These are phyloP conservation scores for Cordyceps farinosa DNA, from an alignment of 2,329 filamentous ascomycete species.

Conservation along the genomic window DNA sequence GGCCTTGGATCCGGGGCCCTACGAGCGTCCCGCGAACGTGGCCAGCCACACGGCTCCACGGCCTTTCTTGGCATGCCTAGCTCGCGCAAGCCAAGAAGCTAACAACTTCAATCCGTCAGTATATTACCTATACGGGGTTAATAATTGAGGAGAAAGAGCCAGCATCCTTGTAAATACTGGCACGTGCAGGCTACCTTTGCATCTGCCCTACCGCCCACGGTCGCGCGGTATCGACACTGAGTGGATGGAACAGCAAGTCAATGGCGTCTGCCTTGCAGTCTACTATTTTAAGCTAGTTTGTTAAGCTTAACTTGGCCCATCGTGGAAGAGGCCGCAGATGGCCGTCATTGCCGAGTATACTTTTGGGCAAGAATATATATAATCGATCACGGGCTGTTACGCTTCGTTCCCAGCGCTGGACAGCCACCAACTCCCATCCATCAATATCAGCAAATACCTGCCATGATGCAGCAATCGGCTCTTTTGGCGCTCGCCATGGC, in stretches of 20 bases:
- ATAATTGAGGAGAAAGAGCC: background rate
- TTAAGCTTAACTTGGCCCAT: background rate
- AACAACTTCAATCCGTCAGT: background rate
- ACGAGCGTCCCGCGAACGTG: background rate
- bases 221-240: constrained; percentile 12
- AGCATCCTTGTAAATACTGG: background rate
- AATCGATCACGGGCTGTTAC: too few species aligned
- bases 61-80: constrained; percentile 4
- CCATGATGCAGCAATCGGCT: constrained; percentile 8
- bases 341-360: background rate
- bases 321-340: background rate
- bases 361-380: background rate
- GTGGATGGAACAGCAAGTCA: background rate
- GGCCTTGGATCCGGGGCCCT: too few species aligned
- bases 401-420: background rate
- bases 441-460: background rate
- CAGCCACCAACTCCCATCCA: background rate
- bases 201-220: constrained; percentile 2
- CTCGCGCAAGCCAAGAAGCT: constrained; percentile 8
- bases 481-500: background rate
- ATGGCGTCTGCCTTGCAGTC: background rate
- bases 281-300: background rate
- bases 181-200: background rate
- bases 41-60: background rate
- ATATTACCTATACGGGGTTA: background rate